These are phyloP conservation scores for Fragaria vesca DNA, from an alignment of 306 rosid genomes.

Conservation along the genomic window DNA sequence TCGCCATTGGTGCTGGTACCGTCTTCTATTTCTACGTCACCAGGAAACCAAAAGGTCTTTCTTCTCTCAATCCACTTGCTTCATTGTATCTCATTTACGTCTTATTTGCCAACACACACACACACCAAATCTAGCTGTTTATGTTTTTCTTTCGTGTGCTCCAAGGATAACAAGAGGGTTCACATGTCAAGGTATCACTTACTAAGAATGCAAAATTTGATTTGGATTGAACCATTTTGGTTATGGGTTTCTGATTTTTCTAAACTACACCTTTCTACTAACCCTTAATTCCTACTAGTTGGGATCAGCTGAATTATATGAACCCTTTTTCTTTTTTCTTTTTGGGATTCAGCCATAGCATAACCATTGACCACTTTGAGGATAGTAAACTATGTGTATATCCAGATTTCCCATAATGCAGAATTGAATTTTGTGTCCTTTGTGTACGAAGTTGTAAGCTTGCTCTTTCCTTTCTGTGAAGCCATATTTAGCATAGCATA, in stretches of 20 bases:
- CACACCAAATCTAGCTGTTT: background rate
- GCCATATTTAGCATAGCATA: background rate
- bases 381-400: background rate
- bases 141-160: background rate
- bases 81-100: background rate
- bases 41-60: constrained; percentile 54
- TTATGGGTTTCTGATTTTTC: background rate
- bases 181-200: too few relatives aligned
- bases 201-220: background rate
- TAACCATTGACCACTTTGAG: background rate
- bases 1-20: constrained; percentile 51
- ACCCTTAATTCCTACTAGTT: constrained; percentile 4
- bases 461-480: background rate
- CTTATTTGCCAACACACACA: background rate
- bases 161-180: too few relatives aligned
- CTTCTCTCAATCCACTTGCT: background rate
- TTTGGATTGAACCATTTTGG: background rate
- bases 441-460: too few relatives aligned
- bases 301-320: background rate
- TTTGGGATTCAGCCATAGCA: background rate
- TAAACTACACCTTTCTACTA: background rate
- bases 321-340: background rate
- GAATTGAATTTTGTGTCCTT: too few relatives aligned
- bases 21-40: constrained; percentile 56
- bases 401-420: background rate